Conservation (phyloP, 2,329 filamentous ascomycete genomes). For the Calonectria montana region DNA sequence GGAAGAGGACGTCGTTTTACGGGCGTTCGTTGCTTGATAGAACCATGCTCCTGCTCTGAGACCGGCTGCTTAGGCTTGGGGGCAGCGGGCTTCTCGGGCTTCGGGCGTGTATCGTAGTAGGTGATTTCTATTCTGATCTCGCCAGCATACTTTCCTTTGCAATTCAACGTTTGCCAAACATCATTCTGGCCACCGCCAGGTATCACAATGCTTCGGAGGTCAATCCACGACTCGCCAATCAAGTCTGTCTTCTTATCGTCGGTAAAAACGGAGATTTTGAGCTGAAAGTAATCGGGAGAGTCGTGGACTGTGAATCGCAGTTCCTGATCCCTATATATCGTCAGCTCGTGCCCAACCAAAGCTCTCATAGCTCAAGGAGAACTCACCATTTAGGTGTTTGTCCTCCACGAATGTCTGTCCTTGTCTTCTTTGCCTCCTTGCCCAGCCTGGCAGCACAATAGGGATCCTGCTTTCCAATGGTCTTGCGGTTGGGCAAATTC, state of each 20-base stretch:
- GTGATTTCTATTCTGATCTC: slow-evolving; percentile 96
- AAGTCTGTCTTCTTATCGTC: slow-evolving; percentile 98
- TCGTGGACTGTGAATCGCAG: slow-evolving; percentile 96
- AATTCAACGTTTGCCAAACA: slow-evolving; percentile 88
- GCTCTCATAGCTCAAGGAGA: neutral
- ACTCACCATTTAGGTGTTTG: slow-evolving; percentile 93
- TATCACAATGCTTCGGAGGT: slow-evolving; percentile 82
- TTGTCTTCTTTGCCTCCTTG: slow-evolving; percentile 97
- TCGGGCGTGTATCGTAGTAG: slow-evolving; percentile 91
- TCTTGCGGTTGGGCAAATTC: slow-evolving; percentile 96
- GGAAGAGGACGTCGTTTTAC: slow-evolving; percentile 89
- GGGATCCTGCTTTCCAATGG: slow-evolving; percentile 98
- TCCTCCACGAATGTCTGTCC: slow-evolving; percentile 91
- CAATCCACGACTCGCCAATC: slow-evolving; percentile 94
- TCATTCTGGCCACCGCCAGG: slow-evolving; percentile 93
- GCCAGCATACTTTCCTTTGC: slow-evolving; percentile 93
- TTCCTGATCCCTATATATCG: slow-evolving; percentile 85
- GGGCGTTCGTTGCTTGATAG: slow-evolving; percentile 63
- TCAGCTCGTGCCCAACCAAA: slow-evolving; percentile 28
- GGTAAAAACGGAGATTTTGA: slow-evolving; percentile 97
- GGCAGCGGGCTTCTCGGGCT: slow-evolving; percentile 73
- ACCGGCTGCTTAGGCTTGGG: slow-evolving; percentile 63
- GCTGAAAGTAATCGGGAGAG: slow-evolving; percentile 93
- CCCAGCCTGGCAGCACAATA: slow-evolving; percentile 94
- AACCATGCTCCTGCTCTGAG: slow-evolving; percentile 51